Conservation (phyloP, 2,329 filamentous ascomycete species). For the Aspergillus novofumigatus region DNA sequence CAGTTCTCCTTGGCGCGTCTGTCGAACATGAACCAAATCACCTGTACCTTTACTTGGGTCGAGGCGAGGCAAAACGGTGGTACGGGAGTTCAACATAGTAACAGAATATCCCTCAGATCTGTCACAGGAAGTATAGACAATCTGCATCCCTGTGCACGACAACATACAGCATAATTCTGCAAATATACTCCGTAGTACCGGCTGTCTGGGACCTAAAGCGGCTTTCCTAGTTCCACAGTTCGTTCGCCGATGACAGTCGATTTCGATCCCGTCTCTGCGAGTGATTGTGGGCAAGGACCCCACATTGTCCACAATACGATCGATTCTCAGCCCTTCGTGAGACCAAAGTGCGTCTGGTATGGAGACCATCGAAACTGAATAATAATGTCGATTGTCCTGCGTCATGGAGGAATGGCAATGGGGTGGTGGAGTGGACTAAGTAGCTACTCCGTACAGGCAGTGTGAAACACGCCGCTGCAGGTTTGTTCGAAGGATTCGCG, state of each 20-base stretch:
- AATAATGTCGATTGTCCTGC: background rate
- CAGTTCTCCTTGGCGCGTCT: background rate
- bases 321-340: background rate
- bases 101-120: background rate
- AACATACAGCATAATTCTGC: background rate
- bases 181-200: background rate
- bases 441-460: background rate
- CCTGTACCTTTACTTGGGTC: background rate
- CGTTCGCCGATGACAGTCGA: background rate
- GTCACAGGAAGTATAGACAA: background rate
- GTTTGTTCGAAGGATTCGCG: background rate
- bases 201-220: background rate
- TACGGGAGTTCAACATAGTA: too few species aligned
- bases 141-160: background rate
- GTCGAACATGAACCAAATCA: background rate
- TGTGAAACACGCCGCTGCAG: slow-evolving; percentile 1
- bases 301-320: background rate
- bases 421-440: slow-evolving; percentile 2
- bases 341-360: background rate
- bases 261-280: background rate
- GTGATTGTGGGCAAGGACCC: too few species aligned
- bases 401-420: background rate
- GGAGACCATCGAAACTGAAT: background rate
- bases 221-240: background rate
- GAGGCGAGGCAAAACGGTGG: too few species aligned